A percentile compares a stretch with the other conserved stretches of the same genome.
Evolutionary conservation across 2,329 filamentous ascomycete genomes (phyloP).

Genomic region (Cladophialophora exuberans): DNA sequence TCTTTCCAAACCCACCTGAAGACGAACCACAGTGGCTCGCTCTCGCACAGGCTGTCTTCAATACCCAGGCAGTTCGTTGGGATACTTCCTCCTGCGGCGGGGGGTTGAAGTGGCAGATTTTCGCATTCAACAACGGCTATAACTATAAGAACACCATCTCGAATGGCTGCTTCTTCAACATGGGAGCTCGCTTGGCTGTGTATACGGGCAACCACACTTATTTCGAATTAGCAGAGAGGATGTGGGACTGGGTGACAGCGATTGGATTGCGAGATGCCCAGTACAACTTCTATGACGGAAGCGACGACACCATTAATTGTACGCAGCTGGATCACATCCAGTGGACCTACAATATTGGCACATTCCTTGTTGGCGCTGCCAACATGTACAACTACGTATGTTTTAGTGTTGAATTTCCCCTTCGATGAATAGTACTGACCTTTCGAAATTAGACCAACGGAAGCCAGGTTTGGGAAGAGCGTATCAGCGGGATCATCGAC

Average conservation of each 20-base stretch:
- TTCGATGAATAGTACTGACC: constrained; percentile 11
- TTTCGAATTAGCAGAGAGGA: constrained; percentile 70
- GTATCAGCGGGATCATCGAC: constrained; percentile 58
- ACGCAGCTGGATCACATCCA: constrained; percentile 54
- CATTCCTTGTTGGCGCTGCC: constrained; percentile 59
- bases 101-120: constrained; percentile 85
- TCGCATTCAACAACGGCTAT: constrained; percentile 72
- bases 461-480: constrained; percentile 56
- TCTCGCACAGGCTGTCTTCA: constrained; percentile 77
- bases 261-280: constrained; percentile 55
- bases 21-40: constrained; percentile 75
- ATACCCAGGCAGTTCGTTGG: constrained; percentile 74
- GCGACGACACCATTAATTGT: constrained; percentile 56
- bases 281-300: constrained; percentile 60
- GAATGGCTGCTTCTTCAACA: constrained; percentile 62
- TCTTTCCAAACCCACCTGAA: constrained; percentile 68
- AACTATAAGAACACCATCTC: constrained; percentile 62
- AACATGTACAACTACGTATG: constrained; percentile 59
- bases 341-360: constrained; percentile 62
- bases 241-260: constrained; percentile 60
- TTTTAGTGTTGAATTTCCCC: neutral
- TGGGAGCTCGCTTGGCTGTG: constrained; percentile 69
- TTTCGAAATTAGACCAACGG: constrained; percentile 40
- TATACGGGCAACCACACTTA: constrained; percentile 83
- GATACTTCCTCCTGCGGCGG: constrained; percentile 68